Conservation (phyloP, 2,329 filamentous ascomycete species). For the Rhytidhysteron rufulum region DNA sequence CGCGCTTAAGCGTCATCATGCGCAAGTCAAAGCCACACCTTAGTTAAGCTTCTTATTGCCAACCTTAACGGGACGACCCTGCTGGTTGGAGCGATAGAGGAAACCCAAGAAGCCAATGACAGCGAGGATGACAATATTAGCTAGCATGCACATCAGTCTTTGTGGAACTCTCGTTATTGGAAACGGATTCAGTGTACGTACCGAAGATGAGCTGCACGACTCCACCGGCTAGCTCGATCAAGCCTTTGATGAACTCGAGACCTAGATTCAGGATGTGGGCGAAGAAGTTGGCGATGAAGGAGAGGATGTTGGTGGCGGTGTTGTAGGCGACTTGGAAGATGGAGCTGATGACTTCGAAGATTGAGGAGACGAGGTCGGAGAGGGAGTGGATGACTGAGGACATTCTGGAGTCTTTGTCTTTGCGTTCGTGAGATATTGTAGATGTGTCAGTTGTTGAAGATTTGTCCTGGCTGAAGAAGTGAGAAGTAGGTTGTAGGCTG, state of each 20-base stretch:
- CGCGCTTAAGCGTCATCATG: background rate
- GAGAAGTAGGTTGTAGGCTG: too few species aligned
- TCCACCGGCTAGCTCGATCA: slow-evolving; percentile 31
- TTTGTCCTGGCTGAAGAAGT: too few species aligned
- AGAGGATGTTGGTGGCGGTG: slow-evolving; percentile 25
- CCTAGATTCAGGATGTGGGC: slow-evolving; percentile 23
- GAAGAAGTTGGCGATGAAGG: slow-evolving; percentile 23
- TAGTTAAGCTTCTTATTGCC: slow-evolving; percentile 37
- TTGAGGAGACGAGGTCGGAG: slow-evolving; percentile 25
- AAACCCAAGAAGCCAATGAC: slow-evolving; percentile 35
- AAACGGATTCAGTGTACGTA: slow-evolving; percentile 9
- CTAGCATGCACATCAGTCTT: background rate
- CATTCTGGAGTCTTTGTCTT: slow-evolving; percentile 15
- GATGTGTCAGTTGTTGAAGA: too few species aligned
- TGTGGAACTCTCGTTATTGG: background rate
- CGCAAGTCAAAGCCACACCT: background rate
- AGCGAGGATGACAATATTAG: slow-evolving; percentile 26
- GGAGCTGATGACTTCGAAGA: slow-evolving; percentile 31
- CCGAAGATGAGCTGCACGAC: slow-evolving; percentile 30
- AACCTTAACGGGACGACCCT: slow-evolving; percentile 30
- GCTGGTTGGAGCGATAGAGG: slow-evolving; percentile 33
- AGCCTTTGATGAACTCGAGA: slow-evolving; percentile 29
- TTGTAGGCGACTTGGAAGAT: slow-evolving; percentile 32
- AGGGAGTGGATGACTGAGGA: slow-evolving; percentile 30
- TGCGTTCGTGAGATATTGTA: slow-evolving; percentile 1